Conservation (phyloP, 768 basidiomycete species). For the Dendrothele bispora region DNA sequence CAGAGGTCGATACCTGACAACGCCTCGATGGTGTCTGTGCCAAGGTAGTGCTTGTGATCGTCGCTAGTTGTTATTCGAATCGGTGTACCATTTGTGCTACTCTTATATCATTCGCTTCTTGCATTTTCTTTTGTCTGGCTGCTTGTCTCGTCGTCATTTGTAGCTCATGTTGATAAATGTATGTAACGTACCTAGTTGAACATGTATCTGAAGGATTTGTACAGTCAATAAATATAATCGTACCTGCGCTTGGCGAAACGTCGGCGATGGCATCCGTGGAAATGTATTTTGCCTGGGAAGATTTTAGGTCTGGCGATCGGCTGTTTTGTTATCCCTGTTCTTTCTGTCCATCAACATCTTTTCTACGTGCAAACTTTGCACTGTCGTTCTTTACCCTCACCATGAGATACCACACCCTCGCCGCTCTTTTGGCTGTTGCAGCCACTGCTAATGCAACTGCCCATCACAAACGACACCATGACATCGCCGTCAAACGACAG, state of each 20-base stretch:
- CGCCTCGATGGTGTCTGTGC: constrained; percentile 42
- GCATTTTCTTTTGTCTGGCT: no score
- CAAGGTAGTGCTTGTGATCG: constrained; percentile 23
- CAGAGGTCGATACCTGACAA: constrained; percentile 43
- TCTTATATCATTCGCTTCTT: no score
- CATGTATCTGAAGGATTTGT: no score
- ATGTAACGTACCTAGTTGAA: background rate
- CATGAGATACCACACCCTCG: constrained; percentile 47
- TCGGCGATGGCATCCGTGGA: background rate
- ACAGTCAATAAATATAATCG: no score
- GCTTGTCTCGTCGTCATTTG: no score
- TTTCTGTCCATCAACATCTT: constrained; percentile 20
- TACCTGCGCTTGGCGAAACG: no score
- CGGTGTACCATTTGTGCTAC: constrained; percentile 3
- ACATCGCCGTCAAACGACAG: constrained; percentile 42
- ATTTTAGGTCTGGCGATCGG: background rate
- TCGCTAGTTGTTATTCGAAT: constrained; percentile 26
- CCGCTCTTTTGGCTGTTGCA: constrained; percentile 46
- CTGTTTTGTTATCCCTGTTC: constrained; percentile 11
- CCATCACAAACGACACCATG: constrained; percentile 34
- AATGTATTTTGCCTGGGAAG: background rate
- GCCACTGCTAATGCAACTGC: constrained; percentile 33
- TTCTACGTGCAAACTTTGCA: background rate
- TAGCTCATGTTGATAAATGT: no score
- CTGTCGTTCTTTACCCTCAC: constrained; percentile 20